These are phyloP conservation scores for Komagataella ulmi DNA, from an alignment of 805 yeast genomes.

Conservation along the genomic window DNA sequence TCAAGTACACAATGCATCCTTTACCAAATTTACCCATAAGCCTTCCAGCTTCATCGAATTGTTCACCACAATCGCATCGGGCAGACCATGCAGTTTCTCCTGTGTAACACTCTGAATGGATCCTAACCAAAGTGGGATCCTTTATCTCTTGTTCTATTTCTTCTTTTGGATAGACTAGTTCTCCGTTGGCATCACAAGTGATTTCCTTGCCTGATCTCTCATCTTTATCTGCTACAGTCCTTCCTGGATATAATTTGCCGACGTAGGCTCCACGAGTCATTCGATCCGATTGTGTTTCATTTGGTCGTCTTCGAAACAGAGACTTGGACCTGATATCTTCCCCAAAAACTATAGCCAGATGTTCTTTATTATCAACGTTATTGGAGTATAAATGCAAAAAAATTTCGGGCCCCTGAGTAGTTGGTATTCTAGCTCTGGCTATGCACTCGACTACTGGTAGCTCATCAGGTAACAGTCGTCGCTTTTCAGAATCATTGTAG, in stretches of 20 bases:
- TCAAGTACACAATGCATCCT: slow-evolving; percentile 88
- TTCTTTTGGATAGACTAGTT: slow-evolving; percentile 11
- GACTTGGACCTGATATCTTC: slow-evolving; percentile 74
- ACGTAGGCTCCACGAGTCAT: slow-evolving; percentile 98
- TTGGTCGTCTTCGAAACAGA: slow-evolving; percentile 43
- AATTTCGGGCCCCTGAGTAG: slow-evolving; percentile 89
- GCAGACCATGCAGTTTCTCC: slow-evolving; percentile 99
- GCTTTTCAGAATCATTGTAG: slow-evolving; percentile 10
- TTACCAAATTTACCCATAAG: slow-evolving; percentile 77
- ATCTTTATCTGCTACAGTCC: slow-evolving; percentile 56
- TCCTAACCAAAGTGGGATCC: slow-evolving; percentile 59
- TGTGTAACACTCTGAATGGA: slow-evolving; percentile 96
- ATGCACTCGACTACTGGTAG: slow-evolving; percentile 77
- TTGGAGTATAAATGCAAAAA: slow-evolving; percentile 83
- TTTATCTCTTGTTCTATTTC: slow-evolving; percentile 14
- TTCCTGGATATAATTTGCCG: slow-evolving; percentile 83
- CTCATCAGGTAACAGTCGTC: slow-evolving; percentile 30
- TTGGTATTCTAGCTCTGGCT: slow-evolving; percentile 93
- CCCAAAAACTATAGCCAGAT: slow-evolving; percentile 93
- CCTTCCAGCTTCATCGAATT: slow-evolving; percentile 94
- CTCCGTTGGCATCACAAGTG: slow-evolving; percentile 25
- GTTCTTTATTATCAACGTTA: slow-evolving; percentile 83
- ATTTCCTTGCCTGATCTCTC: slow-evolving; percentile 23
- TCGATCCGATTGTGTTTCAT: slow-evolving; percentile 81
- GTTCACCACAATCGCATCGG: slow-evolving; percentile 98